Base-by-base conservation (phyloP, 345 rosid species). In the Lepidium africanum region DNA sequence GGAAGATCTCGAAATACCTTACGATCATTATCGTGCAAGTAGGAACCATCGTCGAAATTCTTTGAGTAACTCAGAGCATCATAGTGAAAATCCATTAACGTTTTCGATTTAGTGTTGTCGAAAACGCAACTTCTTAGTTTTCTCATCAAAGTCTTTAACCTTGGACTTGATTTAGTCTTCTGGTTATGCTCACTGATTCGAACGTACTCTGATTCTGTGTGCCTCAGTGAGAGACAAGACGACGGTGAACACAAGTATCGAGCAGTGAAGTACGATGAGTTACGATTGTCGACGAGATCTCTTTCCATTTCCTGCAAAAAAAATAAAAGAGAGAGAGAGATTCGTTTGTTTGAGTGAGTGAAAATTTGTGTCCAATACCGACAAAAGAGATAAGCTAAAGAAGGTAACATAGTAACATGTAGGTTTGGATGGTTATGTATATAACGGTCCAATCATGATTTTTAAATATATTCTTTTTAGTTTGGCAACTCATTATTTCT, bases 41-140 rank as follows among this genome's bases (percentile, higher is more conserved):
- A 73, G 16, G 51, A 70, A 8, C 91, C 88, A 49, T 91, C 91
- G 37, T 91, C 97, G 36, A 91, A 91, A 21, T 91, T 91, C 81
- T 81, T 88, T 0, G 89, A 77, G 59, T 91, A 91, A 75, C 97
- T 91, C 60, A 83, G 84, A 33, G 84, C 91, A 36, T 91, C 97
- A 39, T 88, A 91, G 42, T 80, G 92, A 58, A 86, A 88, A 40
- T 62, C 19, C 23, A 92, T 78, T 60, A 82, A 61, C 7, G 79
- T 86, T 43, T 83, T 86, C 0, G 86, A 76, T 65, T 83, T 82
- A 59, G 17, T 75, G 49, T 77, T 76, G 59, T 82, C 35, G 76
- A 82, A 15, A 78, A 80, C 21, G 65, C 78, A 19, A 79, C 79
- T 17, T 39, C 10, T 58, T 71, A 86, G 40, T 78, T 79, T 80